A percentile compares a stretch with the other conserved stretches of the same genome.
phyloP scores from a whole-genome alignment of 1,139 yeast genomes.

The Debaryomyces sp. region DNA sequence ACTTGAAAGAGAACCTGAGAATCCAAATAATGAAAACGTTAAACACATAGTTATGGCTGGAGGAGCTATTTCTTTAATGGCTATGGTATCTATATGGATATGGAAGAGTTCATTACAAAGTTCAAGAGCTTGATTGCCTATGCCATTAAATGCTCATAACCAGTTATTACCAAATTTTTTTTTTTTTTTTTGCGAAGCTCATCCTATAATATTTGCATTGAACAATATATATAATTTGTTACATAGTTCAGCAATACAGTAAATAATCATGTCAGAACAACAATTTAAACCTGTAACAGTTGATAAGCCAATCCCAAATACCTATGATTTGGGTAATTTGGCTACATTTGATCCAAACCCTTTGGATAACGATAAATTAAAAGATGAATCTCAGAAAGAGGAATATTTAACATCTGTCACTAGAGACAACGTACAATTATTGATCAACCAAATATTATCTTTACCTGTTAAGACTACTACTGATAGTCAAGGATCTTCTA shows the following conservation, averaged over 20 bases:
- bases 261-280: slow-evolving; percentile 24
- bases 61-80: slow-evolving; percentile 66
- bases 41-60: slow-evolving; percentile 59
- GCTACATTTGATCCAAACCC: slow-evolving; percentile 89
- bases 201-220: slow-evolving; percentile 3
- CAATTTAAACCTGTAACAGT: slow-evolving; percentile 74
- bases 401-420: slow-evolving; percentile 66
- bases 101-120: slow-evolving; percentile 50
- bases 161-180: background rate
- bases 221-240: background rate
- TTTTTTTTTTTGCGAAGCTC: slow-evolving; percentile 9
- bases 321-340: slow-evolving; percentile 83
- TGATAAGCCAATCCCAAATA: slow-evolving; percentile 83
- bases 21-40: slow-evolving; percentile 47
- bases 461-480: slow-evolving; percentile 87
- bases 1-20: slow-evolving; percentile 67
- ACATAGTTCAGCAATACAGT: background rate
- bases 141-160: background rate
- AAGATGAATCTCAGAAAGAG: slow-evolving; percentile 59
- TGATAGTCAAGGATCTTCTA: slow-evolving; percentile 62
- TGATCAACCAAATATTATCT: slow-evolving; percentile 86
- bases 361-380: slow-evolving; percentile 59
- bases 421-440: slow-evolving; percentile 89
- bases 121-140: slow-evolving; percentile 12
- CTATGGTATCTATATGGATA: slow-evolving; percentile 61